Evolutionary conservation across 2,329 filamentous ascomycete species (phyloP), one percentile per base, ranked within the genome.

Genomic region (Pestalotiopsis sp.): DNA sequence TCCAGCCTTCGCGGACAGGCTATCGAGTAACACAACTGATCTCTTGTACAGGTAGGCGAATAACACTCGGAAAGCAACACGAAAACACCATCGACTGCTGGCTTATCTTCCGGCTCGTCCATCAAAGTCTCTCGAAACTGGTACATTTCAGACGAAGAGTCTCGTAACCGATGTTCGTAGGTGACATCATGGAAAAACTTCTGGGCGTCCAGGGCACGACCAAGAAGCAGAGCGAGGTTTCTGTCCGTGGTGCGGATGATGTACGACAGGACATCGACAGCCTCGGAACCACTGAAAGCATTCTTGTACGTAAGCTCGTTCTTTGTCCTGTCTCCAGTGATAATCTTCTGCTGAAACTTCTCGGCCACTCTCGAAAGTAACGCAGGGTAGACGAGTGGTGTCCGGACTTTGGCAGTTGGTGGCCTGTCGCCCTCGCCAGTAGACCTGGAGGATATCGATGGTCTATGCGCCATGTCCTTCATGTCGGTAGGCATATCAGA

Each of bases 161-260:
- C 96, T 81, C 96, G 92, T 75, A 99, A 84, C 62, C 96, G 90
- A 81, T 99, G 96, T 75, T 98, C 95, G 81, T 99, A 99, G 0
- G 95, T 98, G 65, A 98, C 96, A 85, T 99, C 96, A 83, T 99
- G 96, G 79, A 99, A 99, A 83, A 97, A 98, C 79, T 98, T 98
- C 78, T 99, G 96, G 27, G 96, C 96, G 82, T 99, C 96, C 70
- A 99, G 84, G 57, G 96, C 94, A 78, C 96, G 90, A 71, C 96
- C 96, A 17, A 99, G 85, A 11, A 99, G 88, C 63, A 99, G 85
- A 12, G 96, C 96, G 70, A 99, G 85, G 78, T 99, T 99, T 69
- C 96, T 90, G 81, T 99, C 96, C 0, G 94, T 97, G 1, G 96
- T 99, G 77, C 97, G 92, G 80, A 99, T 98, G 73, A 99, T 98